Conservation (phyloP, 1,139 yeast species). For the Debaryomycetaceae sp. region DNA sequence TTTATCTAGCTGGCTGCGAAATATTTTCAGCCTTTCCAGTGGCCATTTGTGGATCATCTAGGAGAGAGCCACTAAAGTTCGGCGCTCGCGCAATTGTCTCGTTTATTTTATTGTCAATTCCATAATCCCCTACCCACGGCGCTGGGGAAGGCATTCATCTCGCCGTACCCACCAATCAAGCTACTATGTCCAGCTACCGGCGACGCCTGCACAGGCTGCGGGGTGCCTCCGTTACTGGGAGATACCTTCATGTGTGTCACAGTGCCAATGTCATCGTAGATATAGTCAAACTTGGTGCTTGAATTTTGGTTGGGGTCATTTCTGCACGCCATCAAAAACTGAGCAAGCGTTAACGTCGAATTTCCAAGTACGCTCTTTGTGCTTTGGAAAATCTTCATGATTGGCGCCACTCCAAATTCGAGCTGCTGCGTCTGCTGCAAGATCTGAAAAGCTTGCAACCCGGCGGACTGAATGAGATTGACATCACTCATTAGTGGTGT, state of each 20-base stretch:
- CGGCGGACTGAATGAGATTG: conserved; percentile 24
- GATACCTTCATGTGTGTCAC: conserved; percentile 43
- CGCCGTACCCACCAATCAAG: conserved; percentile 1
- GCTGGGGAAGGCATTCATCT: conserved; percentile 4
- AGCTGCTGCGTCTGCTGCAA: conserved; percentile 29
- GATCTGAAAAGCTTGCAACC: conserved; percentile 32
- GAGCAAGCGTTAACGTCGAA: conserved; percentile 32
- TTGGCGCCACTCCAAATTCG: conserved; percentile 38
- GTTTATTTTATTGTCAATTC: conserved; percentile 11
- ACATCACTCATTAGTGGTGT: background rate
- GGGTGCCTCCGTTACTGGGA: background rate
- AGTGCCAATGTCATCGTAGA: conserved; percentile 45
- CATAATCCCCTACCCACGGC: conserved; percentile 15
- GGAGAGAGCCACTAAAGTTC: background rate
- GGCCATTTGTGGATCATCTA: no score
- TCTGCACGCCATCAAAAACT: conserved; percentile 38
- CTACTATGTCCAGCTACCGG: conserved; percentile 1
- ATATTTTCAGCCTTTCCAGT: no score
- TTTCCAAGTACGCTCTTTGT: conserved; percentile 25
- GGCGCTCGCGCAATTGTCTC: background rate
- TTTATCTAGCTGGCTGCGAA: no score
- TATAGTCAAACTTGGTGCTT: conserved; percentile 34
- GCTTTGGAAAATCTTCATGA: conserved; percentile 28
- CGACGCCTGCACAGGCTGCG: conserved; percentile 1
- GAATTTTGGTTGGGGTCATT: conserved; percentile 15